Base-by-base conservation (phyloP, 2,329 filamentous ascomycete species). In the Pseudogymnoascus sp. region DNA sequence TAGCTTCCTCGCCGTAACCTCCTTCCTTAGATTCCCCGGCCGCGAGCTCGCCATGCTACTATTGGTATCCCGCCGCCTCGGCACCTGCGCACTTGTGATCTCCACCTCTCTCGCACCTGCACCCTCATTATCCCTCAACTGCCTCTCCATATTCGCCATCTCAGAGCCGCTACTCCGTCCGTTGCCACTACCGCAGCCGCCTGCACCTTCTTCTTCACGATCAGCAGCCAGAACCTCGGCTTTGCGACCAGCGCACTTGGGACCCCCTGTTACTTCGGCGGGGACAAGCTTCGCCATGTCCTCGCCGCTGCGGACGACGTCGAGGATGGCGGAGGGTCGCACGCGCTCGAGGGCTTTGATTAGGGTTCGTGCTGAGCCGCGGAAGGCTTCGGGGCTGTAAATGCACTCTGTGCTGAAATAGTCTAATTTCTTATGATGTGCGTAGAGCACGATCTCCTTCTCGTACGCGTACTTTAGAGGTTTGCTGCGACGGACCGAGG, bases 391-490 rank as follows among this genome's bases (percentile, higher is more conserved):
- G 0, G 94, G 94, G 59, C 90, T 96, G 77, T 99, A 99, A 62
- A 99, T 91, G 77, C 94, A 99, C 74, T 99, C 94, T 0, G 94
- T 99, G 69, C 86, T 96, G 74, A 99, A 99, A 74, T 99, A 99
- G 71, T 97, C 92, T 64, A 99, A 79, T 72, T 92, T 92, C 74
- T 94, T 95, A 77, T 99, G 91, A 71, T 97, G 90, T 4, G 94
- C 94, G 71, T 99, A 99, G 5, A 99, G 79, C 15, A 99, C 94
- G 66, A 99, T 99, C 71, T 99, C 94, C 75, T 99, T 99, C 72
- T 99, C 94, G 71, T 97, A 99, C 1, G 92, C 92, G 72, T 97
- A 99, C 73, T 99, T 97, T 48, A 99, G 79, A 12, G 94, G 94
- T 74, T 99, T 99, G 74, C 90, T 95, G 65, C 94, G 83, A 76